These are phyloP conservation scores for Gonapodya prolifera DNA, from an alignment of 192 early-diverging fungal species.

Conservation along the genomic window DNA sequence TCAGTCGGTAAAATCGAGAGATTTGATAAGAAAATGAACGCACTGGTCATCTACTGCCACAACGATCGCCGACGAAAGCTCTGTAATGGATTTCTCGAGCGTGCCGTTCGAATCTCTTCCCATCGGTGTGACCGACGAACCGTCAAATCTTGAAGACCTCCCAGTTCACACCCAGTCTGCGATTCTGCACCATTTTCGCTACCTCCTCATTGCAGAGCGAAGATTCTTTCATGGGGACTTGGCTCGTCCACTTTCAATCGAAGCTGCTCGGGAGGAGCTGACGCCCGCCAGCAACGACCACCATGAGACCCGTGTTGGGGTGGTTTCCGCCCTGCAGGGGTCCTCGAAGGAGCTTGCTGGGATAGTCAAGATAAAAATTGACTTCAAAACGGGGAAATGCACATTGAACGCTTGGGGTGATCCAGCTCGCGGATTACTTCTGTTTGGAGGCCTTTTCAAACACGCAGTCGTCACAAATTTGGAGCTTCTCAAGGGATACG, in stretches of 20 bases:
- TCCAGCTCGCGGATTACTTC: not conserved
- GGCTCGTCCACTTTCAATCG: not conserved
- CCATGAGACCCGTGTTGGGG: not conserved
- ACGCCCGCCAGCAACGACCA: not conserved
- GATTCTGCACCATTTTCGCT: not conserved
- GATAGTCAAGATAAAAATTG: not conserved
- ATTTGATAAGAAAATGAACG: not conserved
- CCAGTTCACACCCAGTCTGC: not conserved
- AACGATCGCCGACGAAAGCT: not conserved
- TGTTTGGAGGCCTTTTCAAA: not conserved
- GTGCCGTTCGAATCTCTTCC: not conserved
- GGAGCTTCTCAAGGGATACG: not conserved
- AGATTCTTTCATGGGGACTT: not conserved
- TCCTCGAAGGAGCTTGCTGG: not conserved
- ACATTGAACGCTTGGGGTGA: not conserved
- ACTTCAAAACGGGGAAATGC: not conserved
- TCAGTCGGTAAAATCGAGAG: no score
- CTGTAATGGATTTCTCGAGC: not conserved
- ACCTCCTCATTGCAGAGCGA: not conserved
- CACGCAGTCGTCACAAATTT: not conserved
- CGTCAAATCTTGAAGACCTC: not conserved
- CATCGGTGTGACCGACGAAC: not conserved
- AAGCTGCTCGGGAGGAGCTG: not conserved
- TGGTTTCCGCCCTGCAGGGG: not conserved
- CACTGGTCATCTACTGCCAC: not conserved